A percentile compares a stretch with the other conserved stretches of the same genome.
phyloP scores from a whole-genome alignment of 495 filamentous ascomycete genomes.

The Penicillium bovifimosum region DNA sequence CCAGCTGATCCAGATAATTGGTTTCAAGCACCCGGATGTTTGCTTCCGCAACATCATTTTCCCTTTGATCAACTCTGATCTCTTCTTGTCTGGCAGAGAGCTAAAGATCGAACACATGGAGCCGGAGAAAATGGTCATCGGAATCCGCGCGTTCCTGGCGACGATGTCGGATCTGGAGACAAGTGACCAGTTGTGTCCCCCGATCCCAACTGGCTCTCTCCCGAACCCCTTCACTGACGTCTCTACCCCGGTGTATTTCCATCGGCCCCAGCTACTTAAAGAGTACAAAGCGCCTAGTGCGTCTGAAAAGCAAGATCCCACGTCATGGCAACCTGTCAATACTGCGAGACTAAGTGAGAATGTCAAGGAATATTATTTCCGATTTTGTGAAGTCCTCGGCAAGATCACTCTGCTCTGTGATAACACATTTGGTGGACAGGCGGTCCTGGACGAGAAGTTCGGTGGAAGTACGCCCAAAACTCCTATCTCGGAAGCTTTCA shows the following conservation, averaged over 20 bases:
- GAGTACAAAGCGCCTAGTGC: conserved; percentile 31
- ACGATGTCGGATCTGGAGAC: conserved; percentile 94
- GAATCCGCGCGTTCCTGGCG: conserved; percentile 84
- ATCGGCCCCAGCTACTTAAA: conserved; percentile 37
- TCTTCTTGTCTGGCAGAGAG: conserved; percentile 69
- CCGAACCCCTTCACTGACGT: conserved; percentile 41
- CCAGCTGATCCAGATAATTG: conserved; percentile 91
- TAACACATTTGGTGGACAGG: conserved; percentile 93
- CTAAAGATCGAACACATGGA: conserved; percentile 89
- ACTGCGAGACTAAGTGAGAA: conserved; percentile 66
- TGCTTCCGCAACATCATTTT: conserved; percentile 91
- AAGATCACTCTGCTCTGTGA: conserved; percentile 95
- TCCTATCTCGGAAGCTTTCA: conserved; percentile 89
- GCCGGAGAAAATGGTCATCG: conserved; percentile 92
- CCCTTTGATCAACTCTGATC: conserved; percentile 86
- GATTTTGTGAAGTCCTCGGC: conserved; percentile 90
- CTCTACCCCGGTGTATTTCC: conserved; percentile 29
- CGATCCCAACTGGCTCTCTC: conserved; percentile 61
- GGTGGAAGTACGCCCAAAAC: conserved; percentile 81
- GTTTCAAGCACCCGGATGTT: conserved; percentile 86
- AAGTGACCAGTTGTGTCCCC: conserved; percentile 68
- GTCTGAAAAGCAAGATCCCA: conserved; percentile 29
- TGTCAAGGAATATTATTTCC: conserved; percentile 74
- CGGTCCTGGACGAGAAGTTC: conserved; percentile 91
- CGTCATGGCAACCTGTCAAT: conserved; percentile 63